Percentiles rank a stretch among this genome's conserved stretches.
These are phyloP conservation scores for Bothia castanella DNA, from an alignment of 1,284 basidiomycete species.

Conservation along the genomic window DNA sequence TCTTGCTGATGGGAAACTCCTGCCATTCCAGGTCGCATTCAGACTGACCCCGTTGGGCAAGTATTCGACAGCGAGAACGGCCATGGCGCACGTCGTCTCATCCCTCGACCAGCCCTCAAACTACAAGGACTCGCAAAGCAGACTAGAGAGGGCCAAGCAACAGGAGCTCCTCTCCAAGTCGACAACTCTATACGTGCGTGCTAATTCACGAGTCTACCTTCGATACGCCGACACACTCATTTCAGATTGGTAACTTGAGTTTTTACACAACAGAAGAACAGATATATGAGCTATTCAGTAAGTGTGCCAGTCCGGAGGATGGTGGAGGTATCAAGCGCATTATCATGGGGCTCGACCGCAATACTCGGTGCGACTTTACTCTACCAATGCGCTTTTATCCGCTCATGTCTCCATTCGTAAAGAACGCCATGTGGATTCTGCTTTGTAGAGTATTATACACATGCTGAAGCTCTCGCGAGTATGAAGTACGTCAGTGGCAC, in stretches of 20 bases:
- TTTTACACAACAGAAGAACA: conserved; percentile 99
- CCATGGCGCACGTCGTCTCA: conserved; percentile 85
- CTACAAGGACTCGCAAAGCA: conserved; percentile 87
- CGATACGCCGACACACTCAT: conserved; percentile 4
- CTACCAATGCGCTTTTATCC: conserved; percentile 1
- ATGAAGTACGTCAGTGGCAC: conserved; percentile 95
- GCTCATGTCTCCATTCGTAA: conserved; percentile 12
- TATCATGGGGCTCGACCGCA: conserved; percentile 98
- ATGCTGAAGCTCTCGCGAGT: conserved; percentile 88
- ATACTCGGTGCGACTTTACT: conserved; percentile 65
- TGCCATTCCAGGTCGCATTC: conserved; percentile 20
- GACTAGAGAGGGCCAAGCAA: conserved; percentile 68
- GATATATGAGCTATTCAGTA: conserved; percentile 96
- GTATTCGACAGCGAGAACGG: conserved; percentile 13
- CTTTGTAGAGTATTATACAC: conserved; percentile 98
- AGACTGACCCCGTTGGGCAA: not conserved
- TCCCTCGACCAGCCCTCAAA: conserved; percentile 90
- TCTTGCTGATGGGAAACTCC: conserved; percentile 24
- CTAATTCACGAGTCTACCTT: not conserved
- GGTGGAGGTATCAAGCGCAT: conserved; percentile 97
- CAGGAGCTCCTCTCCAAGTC: conserved; percentile 69
- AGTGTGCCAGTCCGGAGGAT: conserved; percentile 85
- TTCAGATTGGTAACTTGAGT: conserved; percentile 91
- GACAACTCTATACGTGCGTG: conserved; percentile 73
- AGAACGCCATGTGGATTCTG: conserved; percentile 99